Evolutionary conservation across 148 eudicot genomes (phyloP), one percentile per base, ranked within the genome.

Genomic region (Suaeda aralocaspica): DNA sequence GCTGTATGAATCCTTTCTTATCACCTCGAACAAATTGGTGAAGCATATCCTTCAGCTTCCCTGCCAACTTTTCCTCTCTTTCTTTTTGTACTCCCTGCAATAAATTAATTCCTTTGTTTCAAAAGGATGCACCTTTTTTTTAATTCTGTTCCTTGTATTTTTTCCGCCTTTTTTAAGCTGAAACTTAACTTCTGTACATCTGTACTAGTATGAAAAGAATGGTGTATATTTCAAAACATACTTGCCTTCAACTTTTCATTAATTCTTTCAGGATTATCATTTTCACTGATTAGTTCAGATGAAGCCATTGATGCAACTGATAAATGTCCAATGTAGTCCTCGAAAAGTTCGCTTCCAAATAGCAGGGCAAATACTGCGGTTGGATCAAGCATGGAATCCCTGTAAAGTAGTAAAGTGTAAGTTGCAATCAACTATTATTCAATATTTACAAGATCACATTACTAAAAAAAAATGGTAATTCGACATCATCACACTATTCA

Each of bases 261-360:
- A 68, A 91, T 62, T 67, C 67, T 83, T 44, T 91, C 92, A 18
- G 92, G 88, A 78, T 69, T 89, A 66, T 87, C 95, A 73, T 67
- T 75, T 53, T 87, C 95, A 77, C 73, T 62, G 70, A 81, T 76
- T 31, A 87, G 69, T 66, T 91, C 97, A 57, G 92, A 78, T 21
- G 98, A 89, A 61, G 98, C 98, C 97, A 94, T 94, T 48, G 96
- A 85, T 29, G 98, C 96, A 61, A 94, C 92, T 51, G 97, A 85
- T 73, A 91, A 74, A 80, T 94, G 98, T 39, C 98, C 98, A 6
- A 94, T 78, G 34, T 94, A 94, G 63, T 94, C 96, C 79, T 94
- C 98, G 67, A 94, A 94, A 44, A 91, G 87, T 75, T 94, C 98
- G 67, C 98, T 94, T 67, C 98, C 97, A 69, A 94, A 94, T 30